Evolutionary conservation across 371 early-diverging fungal species (phyloP).

Genomic region (Actinomortierella ambigua): DNA sequence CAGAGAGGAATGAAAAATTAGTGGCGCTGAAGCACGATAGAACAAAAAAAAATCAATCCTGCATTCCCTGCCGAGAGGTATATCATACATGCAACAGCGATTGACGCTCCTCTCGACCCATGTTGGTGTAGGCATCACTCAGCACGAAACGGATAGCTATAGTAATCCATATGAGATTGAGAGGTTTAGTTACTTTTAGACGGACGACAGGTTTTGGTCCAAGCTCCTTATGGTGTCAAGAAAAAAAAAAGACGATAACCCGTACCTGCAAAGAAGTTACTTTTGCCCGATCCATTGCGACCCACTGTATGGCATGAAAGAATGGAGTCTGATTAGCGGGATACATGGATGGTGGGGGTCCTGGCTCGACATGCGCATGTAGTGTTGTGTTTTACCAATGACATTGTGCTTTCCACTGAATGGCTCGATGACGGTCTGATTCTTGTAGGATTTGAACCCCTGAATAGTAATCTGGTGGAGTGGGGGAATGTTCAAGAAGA

Average conservation of each 20-base stretch:
- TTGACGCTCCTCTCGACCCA: slow-evolving; percentile 94
- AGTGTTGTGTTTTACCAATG: slow-evolving; percentile 68
- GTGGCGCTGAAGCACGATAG: slow-evolving; percentile 16
- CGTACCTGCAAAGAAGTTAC: slow-evolving; percentile 95
- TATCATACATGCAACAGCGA: slow-evolving; percentile 85
- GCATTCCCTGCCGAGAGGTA: not conserved
- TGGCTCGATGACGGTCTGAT: slow-evolving; percentile 91
- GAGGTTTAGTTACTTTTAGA: too few species aligned
- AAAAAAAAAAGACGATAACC: slow-evolving; percentile 24
- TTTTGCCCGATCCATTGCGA: slow-evolving; percentile 99
- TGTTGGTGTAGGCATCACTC: slow-evolving; percentile 92
- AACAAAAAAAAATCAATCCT: not conserved
- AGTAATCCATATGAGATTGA: not conserved
- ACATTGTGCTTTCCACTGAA: slow-evolving; percentile 95
- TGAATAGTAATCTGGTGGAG: slow-evolving; percentile 85
- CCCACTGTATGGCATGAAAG: slow-evolving; percentile 75
- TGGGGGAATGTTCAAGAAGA: not conserved
- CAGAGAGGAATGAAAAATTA: slow-evolving; percentile 11
- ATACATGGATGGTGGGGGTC: too few species aligned
- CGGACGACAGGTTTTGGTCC: not conserved
- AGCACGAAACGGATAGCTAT: slow-evolving; percentile 97
- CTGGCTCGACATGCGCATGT: too few species aligned
- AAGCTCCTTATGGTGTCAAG: slow-evolving; percentile 8
- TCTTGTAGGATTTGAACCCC: slow-evolving; percentile 98
- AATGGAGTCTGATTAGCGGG: not conserved